phyloP scores from a whole-genome alignment of 768 basidiomycete species.

The Panaeolus cyanescens region DNA sequence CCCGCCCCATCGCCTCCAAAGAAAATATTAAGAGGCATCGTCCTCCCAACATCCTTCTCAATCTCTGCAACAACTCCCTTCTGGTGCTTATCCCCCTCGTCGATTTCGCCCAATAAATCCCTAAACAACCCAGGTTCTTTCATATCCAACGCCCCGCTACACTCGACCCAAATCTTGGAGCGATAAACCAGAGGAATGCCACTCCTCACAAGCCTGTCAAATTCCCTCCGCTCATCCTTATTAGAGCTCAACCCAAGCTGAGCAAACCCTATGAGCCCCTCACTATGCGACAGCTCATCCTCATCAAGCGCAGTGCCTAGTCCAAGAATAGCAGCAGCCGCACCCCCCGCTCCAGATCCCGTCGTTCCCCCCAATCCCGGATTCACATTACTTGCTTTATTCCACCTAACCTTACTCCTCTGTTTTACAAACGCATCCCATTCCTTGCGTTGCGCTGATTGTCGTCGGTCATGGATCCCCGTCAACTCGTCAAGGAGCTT shows the following conservation, averaged over 20 bases:
- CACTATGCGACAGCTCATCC: constrained; percentile 79
- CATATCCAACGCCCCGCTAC: constrained; percentile 90
- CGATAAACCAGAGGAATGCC: constrained; percentile 90
- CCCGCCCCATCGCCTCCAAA: constrained; percentile 97
- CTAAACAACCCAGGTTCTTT: constrained; percentile 88
- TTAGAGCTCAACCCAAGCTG: constrained; percentile 82
- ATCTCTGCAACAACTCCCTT: constrained; percentile 71
- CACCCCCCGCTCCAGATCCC: constrained; percentile 39
- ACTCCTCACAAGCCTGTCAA: constrained; percentile 75
- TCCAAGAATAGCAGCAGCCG: constrained; percentile 72
- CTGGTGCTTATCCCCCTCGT: constrained; percentile 32
- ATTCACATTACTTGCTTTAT: constrained; percentile 25
- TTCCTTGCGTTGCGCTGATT: constrained; percentile 65
- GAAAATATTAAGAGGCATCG: constrained; percentile 94
- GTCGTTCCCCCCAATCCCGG: background rate
- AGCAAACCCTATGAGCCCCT: constrained; percentile 88
- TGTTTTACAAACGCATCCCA: constrained; percentile 91
- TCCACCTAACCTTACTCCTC: constrained; percentile 48
- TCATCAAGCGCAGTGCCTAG: constrained; percentile 63
- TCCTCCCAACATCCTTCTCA: constrained; percentile 92
- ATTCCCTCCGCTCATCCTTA: constrained; percentile 77
- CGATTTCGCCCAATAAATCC: constrained; percentile 68
- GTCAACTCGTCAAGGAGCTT: constrained; percentile 75
- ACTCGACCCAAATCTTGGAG: constrained; percentile 92
- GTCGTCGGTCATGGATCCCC: constrained; percentile 80